Evolutionary conservation across 108 stramenopile genomes (phyloP), one percentile per base, ranked within the genome.

Genomic region (Cafeteria roenbergensis): DNA sequence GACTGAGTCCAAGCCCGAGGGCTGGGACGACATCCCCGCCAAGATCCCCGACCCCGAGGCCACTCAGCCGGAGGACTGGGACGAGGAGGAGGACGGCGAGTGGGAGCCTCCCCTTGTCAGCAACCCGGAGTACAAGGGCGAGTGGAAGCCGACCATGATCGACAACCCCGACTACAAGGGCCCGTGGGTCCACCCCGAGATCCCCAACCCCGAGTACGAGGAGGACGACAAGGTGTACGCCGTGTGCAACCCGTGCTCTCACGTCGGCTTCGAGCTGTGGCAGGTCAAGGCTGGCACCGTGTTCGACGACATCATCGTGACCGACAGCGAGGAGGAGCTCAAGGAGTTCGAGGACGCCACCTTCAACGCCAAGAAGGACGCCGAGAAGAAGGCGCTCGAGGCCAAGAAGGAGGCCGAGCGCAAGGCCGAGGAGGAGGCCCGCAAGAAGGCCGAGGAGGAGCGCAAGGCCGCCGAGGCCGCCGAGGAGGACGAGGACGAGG

Each of bases 191-290:
- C 74, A 77, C 27, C 66, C 61, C 42, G 67, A 75, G 77, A 80
- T 82, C 58, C 50, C 34, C 33, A 82, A 82, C 78, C 78, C 80
- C 48, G 80, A 79, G 54, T 83, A 81, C 78, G 70, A 76, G 42
- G 72, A 75, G 48, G 81, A 82, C 69, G 31, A 34, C 30, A 74
- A 54, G 32, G 50, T 80, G 32, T 21, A 73, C 74, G 35, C 51
- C 25, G 67, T 74, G 30, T 77, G 73, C 74, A 75, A 38, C 26
- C 88, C 87, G 63, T 92, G 91, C 74, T 92, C 91, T 28, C 88
- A 93, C 70, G 85, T 99, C 67, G 97, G 95, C 37, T 99, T 99
- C 71, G 97, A 99, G 84, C 80, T 99, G 61, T 96, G 94, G 97
- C 92, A 93, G 80, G 97, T 99, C 29, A 94, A 85, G 69, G 71